Percentiles rank a stretch among this genome's conserved stretches.
phyloP scores from a whole-genome alignment of 2,329 filamentous ascomycete genomes.

The Purpureocillium lavendulum region DNA sequence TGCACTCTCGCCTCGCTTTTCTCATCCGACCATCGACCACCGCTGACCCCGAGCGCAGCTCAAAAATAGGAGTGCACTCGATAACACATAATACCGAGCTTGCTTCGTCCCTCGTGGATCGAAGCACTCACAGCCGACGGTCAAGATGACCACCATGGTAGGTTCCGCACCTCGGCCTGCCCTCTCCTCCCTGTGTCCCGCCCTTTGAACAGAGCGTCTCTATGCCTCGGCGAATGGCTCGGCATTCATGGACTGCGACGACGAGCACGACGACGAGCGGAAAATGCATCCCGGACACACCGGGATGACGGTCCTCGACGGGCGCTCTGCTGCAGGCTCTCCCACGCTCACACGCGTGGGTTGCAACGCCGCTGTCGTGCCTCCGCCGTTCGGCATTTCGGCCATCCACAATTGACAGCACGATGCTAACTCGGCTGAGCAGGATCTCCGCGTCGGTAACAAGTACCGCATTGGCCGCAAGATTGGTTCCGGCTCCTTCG shows the following conservation, averaged over 20 bases:
- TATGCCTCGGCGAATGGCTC: not conserved
- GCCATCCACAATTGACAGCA: not conserved
- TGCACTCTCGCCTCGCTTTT: not conserved
- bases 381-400: too few species aligned
- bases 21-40: not conserved
- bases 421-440: slow-evolving; percentile 12
- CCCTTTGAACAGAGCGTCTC: not conserved
- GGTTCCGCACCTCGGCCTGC: slow-evolving; percentile 13
- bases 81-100: not conserved
- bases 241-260: too few species aligned
- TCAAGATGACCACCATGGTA: slow-evolving; percentile 46
- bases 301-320: too few species aligned
- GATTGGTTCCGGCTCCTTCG: slow-evolving; percentile 95
- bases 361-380: too few species aligned
- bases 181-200: not conserved
- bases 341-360: too few species aligned
- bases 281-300: too few species aligned
- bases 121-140: slow-evolving; percentile 11
- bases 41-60: not conserved
- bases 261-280: too few species aligned
- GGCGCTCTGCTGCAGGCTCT: too few species aligned
- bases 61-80: not conserved
- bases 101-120: slow-evolving; percentile 13
- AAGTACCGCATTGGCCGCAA: slow-evolving; percentile 99
- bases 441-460: slow-evolving; percentile 99